A percentile compares a stretch with the other conserved stretches of the same genome.
These are phyloP conservation scores for Ogataea pignaliae DNA, from an alignment of 805 yeast genomes.

Conservation along the genomic window DNA sequence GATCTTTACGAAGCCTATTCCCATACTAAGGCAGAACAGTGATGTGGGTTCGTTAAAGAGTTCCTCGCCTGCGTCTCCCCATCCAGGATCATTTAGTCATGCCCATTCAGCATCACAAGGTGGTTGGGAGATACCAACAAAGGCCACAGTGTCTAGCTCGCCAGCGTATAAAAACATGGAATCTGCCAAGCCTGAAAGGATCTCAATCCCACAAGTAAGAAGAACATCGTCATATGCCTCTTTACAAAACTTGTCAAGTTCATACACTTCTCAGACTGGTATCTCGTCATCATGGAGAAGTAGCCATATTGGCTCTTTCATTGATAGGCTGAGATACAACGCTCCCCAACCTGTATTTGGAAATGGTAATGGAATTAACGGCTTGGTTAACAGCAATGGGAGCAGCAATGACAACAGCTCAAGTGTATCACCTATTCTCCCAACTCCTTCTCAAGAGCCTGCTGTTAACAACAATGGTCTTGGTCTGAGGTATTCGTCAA, in stretches of 20 bases:
- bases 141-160: slow-evolving; percentile 18
- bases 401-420: neutral
- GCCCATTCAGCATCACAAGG: slow-evolving; percentile 7
- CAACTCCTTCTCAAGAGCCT: neutral
- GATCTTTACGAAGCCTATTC: slow-evolving; percentile 17
- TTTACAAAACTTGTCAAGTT: slow-evolving; percentile 31
- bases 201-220: slow-evolving; percentile 17
- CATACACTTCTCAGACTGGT: slow-evolving; percentile 29
- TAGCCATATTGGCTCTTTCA: slow-evolving; percentile 24
- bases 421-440: neutral
- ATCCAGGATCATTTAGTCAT: slow-evolving; percentile 7
- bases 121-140: slow-evolving; percentile 44
- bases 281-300: slow-evolving; percentile 27
- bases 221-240: slow-evolving; percentile 32
- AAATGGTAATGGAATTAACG: too few relatives aligned
- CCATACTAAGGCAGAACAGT: slow-evolving; percentile 13
- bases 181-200: slow-evolving; percentile 16
- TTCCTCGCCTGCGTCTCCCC: slow-evolving; percentile 11
- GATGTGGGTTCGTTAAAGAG: slow-evolving; percentile 3
- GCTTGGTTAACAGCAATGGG: too few relatives aligned
- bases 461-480: too few relatives aligned
- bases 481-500: neutral
- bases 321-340: slow-evolving; percentile 23
- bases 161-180: slow-evolving; percentile 13
- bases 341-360: too few relatives aligned